Evolutionary conservation across 2,329 filamentous ascomycete species (phyloP).

Genomic region (Colletotrichum echinochloae): DNA sequence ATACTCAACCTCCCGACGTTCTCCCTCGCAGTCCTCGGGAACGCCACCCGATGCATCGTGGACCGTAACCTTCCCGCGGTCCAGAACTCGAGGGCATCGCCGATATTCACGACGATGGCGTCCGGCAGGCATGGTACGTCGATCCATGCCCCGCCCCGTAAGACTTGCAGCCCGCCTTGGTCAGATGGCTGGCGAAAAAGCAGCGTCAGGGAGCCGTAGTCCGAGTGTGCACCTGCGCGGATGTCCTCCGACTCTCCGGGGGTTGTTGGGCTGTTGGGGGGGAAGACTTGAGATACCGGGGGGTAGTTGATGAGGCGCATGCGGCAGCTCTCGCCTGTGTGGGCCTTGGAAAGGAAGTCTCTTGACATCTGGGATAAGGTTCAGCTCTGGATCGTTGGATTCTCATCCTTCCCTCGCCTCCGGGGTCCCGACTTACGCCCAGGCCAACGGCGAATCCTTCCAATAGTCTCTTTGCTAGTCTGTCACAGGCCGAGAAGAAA

Average conservation of each 20-base stretch:
- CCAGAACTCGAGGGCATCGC: conserved; percentile 83
- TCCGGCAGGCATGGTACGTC: conserved; percentile 38
- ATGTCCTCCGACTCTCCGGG: conserved; percentile 67
- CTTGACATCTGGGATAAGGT: conserved; percentile 48
- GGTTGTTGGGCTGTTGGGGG: conserved; percentile 45
- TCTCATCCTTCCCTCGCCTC: background rate
- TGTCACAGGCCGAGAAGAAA: conserved; percentile 35
- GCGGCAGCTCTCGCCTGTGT: conserved; percentile 56
- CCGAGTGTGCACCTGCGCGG: conserved; percentile 90
- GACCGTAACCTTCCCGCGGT: conserved; percentile 87
- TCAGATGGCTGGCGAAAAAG: conserved; percentile 81
- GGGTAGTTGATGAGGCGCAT: conserved; percentile 65
- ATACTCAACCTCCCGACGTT: conserved; percentile 40
- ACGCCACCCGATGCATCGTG: conserved; percentile 90
- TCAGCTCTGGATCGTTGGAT: background rate
- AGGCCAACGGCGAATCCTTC: conserved; percentile 77
- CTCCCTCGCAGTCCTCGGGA: conserved; percentile 54
- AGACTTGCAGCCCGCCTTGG: conserved; percentile 88
- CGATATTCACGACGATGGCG: conserved; percentile 81
- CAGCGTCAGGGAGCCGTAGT: conserved; percentile 80
- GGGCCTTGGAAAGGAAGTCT: conserved; percentile 66
- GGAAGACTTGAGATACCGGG: conserved; percentile 77
- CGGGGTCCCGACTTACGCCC: conserved; percentile 58
- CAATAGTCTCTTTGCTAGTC: conserved; percentile 29
- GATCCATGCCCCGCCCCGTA: conserved; percentile 69